phyloP scores from a whole-genome alignment of 2,329 filamentous ascomycete genomes.

The Sarocladium brachiariae region DNA sequence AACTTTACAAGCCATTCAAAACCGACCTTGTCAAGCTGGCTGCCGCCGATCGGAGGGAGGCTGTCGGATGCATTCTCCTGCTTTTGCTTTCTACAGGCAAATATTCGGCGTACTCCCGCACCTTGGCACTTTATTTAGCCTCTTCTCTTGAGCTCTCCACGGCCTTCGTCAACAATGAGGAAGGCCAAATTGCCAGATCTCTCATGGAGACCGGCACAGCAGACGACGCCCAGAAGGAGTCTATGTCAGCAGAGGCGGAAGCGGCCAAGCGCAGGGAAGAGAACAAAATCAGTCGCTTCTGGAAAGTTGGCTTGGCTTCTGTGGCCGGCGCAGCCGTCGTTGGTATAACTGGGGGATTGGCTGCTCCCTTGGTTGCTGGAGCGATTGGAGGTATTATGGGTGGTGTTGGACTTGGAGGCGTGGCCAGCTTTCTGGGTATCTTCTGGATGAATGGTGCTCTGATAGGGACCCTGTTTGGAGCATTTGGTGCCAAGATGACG shows the following conservation, averaged over 20 bases:
- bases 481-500: constrained; percentile 73
- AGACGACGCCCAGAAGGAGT: constrained; percentile 30
- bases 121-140: constrained; percentile 60
- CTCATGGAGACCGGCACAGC: constrained; percentile 59
- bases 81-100: constrained; percentile 65
- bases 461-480: constrained; percentile 82
- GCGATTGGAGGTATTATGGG: constrained; percentile 81
- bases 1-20: constrained; percentile 45
- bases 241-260: constrained; percentile 70
- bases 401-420: constrained; percentile 75
- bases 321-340: constrained; percentile 85
- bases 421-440: constrained; percentile 78
- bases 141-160: constrained; percentile 60
- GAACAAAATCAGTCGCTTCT: constrained; percentile 64
- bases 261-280: constrained; percentile 66
- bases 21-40: constrained; percentile 51
- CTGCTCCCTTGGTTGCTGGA: constrained; percentile 79
- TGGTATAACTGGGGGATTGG: constrained; percentile 87
- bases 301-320: constrained; percentile 86
- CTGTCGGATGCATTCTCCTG: constrained; percentile 63
- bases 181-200: constrained; percentile 68
- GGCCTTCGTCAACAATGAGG: constrained; percentile 57
- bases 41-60: constrained; percentile 51
- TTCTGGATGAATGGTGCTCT: constrained; percentile 81
- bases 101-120: constrained; percentile 68